These are phyloP conservation scores for Pythium chondricola DNA, from an alignment of 352 stramenopile species.

Conservation along the genomic window DNA sequence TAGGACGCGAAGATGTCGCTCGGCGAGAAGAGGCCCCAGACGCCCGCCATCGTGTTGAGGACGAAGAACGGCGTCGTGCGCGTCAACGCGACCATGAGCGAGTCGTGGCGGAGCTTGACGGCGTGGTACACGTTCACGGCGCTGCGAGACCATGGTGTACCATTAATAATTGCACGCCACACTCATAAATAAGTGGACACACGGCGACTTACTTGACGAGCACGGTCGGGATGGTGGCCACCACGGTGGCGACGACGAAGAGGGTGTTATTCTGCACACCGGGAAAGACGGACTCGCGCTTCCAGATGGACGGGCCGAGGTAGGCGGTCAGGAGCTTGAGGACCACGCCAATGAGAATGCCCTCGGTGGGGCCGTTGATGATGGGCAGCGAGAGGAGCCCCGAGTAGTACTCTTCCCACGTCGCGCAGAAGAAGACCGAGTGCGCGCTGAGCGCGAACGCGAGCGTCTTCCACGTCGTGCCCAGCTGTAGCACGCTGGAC, in stretches of 20 bases:
- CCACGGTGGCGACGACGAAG: constrained; percentile 62
- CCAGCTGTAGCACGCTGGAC: constrained; percentile 68
- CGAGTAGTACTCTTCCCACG: constrained; percentile 93
- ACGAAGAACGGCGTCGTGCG: constrained; percentile 67
- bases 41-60: constrained; percentile 55
- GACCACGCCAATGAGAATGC: constrained; percentile 84
- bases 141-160: too few relatives aligned
- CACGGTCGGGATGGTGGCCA: constrained; percentile 56
- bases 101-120: constrained; percentile 62
- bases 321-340: constrained; percentile 71
- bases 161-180: not conserved
- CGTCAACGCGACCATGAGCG: constrained; percentile 74
- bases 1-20: constrained; percentile 69
- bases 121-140: constrained; percentile 66
- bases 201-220: constrained; percentile 60
- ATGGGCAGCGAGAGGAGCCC: constrained; percentile 92
- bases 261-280: constrained; percentile 81
- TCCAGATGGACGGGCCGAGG: constrained; percentile 67
- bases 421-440: constrained; percentile 82
- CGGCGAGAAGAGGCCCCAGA: constrained; percentile 71
- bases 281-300: constrained; percentile 39
- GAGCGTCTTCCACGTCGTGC: constrained; percentile 74
- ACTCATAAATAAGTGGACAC: not conserved
- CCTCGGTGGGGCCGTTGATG: constrained; percentile 96
- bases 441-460: constrained; percentile 68